These are phyloP conservation scores for Coemansia sp. DNA, from an alignment of 192 early-diverging fungal genomes.

Conservation along the genomic window DNA sequence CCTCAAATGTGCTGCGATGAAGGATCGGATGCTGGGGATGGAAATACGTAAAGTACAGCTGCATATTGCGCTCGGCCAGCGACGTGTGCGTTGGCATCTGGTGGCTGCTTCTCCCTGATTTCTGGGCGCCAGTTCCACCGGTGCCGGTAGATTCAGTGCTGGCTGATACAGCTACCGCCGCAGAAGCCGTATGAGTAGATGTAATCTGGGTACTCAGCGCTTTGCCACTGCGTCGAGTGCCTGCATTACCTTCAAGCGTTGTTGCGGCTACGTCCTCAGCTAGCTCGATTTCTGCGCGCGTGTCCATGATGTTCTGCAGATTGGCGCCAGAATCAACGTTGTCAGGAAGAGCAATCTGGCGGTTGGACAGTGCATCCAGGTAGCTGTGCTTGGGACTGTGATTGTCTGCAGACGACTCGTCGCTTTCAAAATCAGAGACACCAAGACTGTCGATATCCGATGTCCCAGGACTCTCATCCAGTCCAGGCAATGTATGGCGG, in stretches of 20 bases:
- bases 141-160: background rate
- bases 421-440: conserved; percentile 25
- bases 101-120: background rate
- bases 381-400: conserved; percentile 10
- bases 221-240: conserved; percentile 1
- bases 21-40: conserved; percentile 55
- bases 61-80: conserved; percentile 26
- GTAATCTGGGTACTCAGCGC: background rate
- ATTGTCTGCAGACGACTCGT: conserved; percentile 17
- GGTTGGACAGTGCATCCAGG: conserved; percentile 45
- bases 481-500: background rate
- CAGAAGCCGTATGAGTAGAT: background rate
- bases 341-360: conserved; percentile 50
- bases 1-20: conserved; percentile 51
- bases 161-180: background rate
- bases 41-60: conserved; percentile 43
- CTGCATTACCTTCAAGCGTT: conserved; percentile 18
- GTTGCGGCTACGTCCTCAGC: conserved; percentile 21
- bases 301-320: conserved; percentile 20
- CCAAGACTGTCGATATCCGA: conserved; percentile 14
- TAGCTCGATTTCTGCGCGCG: conserved; percentile 11
- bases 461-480: background rate
- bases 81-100: conserved; percentile 6
- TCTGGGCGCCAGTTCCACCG: background rate
- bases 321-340: conserved; percentile 17